These are phyloP conservation scores for Vigna unguiculata DNA, from an alignment of 306 rosid genomes.

Conservation along the genomic window DNA sequence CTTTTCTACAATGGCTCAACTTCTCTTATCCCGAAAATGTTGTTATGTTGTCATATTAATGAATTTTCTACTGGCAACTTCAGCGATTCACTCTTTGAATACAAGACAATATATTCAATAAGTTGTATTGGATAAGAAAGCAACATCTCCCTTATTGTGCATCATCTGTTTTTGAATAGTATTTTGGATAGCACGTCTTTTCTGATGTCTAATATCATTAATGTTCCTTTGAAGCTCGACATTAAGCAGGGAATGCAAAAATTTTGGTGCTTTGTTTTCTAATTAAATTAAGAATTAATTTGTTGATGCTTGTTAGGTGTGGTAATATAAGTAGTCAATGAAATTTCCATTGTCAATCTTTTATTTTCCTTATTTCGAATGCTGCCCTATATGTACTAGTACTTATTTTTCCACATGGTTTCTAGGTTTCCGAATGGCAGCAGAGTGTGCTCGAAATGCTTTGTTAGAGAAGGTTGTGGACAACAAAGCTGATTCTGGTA, in stretches of 20 bases:
- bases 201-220: constrained; percentile 14
- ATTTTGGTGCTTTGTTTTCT: neutral
- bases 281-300: constrained; percentile 3
- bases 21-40: constrained; percentile 3
- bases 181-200: neutral
- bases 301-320: constrained; percentile 11
- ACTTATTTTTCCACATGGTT: constrained; percentile 7
- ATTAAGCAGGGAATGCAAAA: neutral
- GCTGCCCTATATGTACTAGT: neutral
- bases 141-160: constrained; percentile 2
- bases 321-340: neutral
- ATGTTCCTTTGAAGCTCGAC: constrained; percentile 11
- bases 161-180: constrained; percentile 2
- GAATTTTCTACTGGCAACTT: constrained; percentile 13
- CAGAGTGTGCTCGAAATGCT: constrained; percentile 86
- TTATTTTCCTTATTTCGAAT: neutral
- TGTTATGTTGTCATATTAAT: neutral
- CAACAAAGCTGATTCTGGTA: constrained; percentile 85
- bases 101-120: neutral
- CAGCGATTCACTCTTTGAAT: neutral
- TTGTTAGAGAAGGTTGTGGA: constrained; percentile 83
- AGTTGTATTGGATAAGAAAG: constrained; percentile 9
- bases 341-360: constrained; percentile 5
- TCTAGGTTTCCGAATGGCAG: constrained; percentile 96
- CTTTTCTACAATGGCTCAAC: neutral